phyloP scores from a whole-genome alignment of 768 basidiomycete species.

The Lactifluus pinguis region DNA sequence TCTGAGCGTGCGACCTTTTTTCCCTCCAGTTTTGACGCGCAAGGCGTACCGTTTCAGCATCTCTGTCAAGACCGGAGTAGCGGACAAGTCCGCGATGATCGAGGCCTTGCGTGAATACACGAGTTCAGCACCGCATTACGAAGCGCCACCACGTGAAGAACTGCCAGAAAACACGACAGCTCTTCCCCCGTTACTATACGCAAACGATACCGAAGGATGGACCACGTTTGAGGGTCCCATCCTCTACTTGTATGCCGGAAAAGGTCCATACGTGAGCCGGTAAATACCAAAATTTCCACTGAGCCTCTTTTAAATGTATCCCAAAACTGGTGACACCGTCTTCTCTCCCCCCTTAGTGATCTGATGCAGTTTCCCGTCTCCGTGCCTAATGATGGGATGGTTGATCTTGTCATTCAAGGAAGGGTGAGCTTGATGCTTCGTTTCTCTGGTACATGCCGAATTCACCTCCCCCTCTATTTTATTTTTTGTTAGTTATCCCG shows the following conservation, averaged over 20 bases:
- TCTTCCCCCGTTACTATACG: conserved; percentile 41
- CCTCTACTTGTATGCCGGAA: conserved; percentile 65
- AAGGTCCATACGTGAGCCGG: conserved; percentile 69
- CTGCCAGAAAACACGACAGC: conserved; percentile 13
- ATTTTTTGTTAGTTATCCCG: conserved; percentile 36
- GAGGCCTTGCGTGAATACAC: conserved; percentile 36
- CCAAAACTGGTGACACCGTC: conserved; percentile 6
- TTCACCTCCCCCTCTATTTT: neutral
- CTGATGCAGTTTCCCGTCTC: conserved; percentile 82
- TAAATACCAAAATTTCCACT: conserved; percentile 22
- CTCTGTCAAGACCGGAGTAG: conserved; percentile 57
- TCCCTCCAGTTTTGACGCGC: conserved; percentile 42
- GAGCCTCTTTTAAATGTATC: neutral
- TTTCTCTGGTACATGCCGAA: neutral
- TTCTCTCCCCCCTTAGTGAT: conserved; percentile 34
- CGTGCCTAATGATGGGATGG: conserved; percentile 65
- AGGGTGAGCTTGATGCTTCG: conserved; percentile 34
- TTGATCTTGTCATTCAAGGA: conserved; percentile 63
- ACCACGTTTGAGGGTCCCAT: conserved; percentile 58
- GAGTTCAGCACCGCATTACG: neutral
- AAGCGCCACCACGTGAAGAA: conserved; percentile 5
- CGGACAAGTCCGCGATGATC: conserved; percentile 67
- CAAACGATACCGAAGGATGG: conserved; percentile 54
- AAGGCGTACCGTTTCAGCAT: conserved; percentile 62
- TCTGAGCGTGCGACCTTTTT: neutral